A percentile compares a stretch with the other conserved stretches of the same genome.
Conservation (phyloP, 768 basidiomycete genomes). For the Boletus subcaerulescens region DNA sequence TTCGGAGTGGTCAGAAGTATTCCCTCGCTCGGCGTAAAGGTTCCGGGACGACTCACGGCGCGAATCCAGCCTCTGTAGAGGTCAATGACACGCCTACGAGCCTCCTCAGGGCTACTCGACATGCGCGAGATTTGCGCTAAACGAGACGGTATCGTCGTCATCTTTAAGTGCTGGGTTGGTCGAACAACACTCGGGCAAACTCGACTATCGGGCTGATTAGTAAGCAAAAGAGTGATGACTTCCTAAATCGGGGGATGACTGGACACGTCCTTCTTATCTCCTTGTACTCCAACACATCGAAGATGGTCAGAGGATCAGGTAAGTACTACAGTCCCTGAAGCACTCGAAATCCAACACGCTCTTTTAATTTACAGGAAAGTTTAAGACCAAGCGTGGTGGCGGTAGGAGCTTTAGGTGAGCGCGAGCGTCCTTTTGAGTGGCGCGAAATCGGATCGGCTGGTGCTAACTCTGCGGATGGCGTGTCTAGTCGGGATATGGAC, state of each 20-base stretch:
- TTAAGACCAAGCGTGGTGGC: conserved; percentile 85
- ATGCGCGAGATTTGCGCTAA: conserved; percentile 68
- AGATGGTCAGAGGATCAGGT: conserved; percentile 35
- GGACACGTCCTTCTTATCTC: neutral
- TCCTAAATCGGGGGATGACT: conserved; percentile 9
- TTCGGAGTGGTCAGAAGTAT: neutral
- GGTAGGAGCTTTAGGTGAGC: conserved; percentile 78
- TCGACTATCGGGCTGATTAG: conserved; percentile 12
- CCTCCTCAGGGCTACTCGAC: conserved; percentile 57
- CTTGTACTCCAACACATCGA: neutral
- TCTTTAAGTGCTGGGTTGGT: conserved; percentile 17
- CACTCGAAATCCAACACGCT: neutral
- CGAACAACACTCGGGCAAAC: neutral
- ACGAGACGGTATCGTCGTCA: conserved; percentile 88
- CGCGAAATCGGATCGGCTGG: conserved; percentile 4
- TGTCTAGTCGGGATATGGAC: conserved; percentile 52
- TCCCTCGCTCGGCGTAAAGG: neutral
- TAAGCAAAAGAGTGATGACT: conserved; percentile 5
- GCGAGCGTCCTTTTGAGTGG: neutral
- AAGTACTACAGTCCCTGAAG: neutral
- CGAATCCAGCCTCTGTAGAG: conserved; percentile 96
- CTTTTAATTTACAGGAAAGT: conserved; percentile 52
- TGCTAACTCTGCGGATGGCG: conserved; percentile 6
- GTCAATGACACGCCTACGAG: conserved; percentile 63
- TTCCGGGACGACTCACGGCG: conserved; percentile 53